Conservation (phyloP, 257 asterid genomes). For the Solanum raphanifolium region DNA sequence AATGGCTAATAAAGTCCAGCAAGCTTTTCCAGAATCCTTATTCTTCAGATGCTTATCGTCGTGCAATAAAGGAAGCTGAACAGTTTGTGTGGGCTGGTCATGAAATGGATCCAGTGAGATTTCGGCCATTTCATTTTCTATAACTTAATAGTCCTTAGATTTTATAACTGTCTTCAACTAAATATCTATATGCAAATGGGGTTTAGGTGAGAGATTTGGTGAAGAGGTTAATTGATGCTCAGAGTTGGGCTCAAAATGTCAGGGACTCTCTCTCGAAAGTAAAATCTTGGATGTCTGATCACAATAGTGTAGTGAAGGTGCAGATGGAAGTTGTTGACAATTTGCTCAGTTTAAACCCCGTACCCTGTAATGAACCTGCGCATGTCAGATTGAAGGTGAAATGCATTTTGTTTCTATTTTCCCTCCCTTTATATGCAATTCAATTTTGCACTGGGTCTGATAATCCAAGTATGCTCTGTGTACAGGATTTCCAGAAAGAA, state of each 20-base stretch:
- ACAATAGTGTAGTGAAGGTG: constrained; percentile 28
- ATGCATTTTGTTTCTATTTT: constrained; percentile 5
- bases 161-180: constrained; percentile 9
- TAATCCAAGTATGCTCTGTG: neutral
- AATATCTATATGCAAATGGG: constrained; percentile 6
- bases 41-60: constrained; percentile 46
- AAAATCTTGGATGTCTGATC: constrained; percentile 41
- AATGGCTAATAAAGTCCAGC: constrained; percentile 53
- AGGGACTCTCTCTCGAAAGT: constrained; percentile 52
- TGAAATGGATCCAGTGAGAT: constrained; percentile 83
- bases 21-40: constrained; percentile 58
- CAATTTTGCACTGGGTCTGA: constrained; percentile 12
- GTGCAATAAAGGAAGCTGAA: constrained; percentile 66
- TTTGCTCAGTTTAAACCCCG: constrained; percentile 40
- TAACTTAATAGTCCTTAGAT: neutral
- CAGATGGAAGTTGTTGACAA: constrained; percentile 42
- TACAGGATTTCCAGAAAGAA: constrained; percentile 53
- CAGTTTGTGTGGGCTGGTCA: constrained; percentile 94
- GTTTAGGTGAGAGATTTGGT: constrained; percentile 63
- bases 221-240: constrained; percentile 52
- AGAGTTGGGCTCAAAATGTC: constrained; percentile 60
- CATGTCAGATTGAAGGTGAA: constrained; percentile 57
- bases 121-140: constrained; percentile 16
- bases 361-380: constrained; percentile 55
- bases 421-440: neutral